phyloP scores from a whole-genome alignment of 2,329 filamentous ascomycete species.

The Fusarium annulatum region DNA sequence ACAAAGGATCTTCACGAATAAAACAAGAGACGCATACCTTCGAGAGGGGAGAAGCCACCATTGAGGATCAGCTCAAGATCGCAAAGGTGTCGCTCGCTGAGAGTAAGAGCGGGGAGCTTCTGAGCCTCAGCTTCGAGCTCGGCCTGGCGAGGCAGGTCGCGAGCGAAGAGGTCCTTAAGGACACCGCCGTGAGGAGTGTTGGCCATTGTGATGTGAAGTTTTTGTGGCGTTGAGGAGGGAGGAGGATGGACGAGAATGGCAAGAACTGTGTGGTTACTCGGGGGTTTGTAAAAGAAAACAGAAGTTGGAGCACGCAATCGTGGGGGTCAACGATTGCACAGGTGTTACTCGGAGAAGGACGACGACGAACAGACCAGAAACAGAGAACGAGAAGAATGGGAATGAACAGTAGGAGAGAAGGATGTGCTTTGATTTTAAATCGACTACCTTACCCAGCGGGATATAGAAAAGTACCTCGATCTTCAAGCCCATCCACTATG shows the following conservation, averaged over 20 bases:
- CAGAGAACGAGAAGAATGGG: slow-evolving; percentile 17
- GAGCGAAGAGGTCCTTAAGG: slow-evolving; percentile 97
- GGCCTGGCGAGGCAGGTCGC: slow-evolving; percentile 85
- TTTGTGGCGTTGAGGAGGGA: slow-evolving; percentile 6
- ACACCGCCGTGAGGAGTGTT: slow-evolving; percentile 87
- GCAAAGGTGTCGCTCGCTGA: slow-evolving; percentile 95
- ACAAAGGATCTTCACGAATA: background rate
- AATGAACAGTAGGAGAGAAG: slow-evolving; percentile 17
- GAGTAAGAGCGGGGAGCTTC: slow-evolving; percentile 82
- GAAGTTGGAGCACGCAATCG: slow-evolving; percentile 49
- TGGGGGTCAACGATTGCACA: slow-evolving; percentile 42
- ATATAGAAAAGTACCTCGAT: slow-evolving; percentile 22
- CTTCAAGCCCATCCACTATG: slow-evolving; percentile 32
- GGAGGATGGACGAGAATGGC: slow-evolving; percentile 5
- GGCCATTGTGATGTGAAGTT: slow-evolving; percentile 62
- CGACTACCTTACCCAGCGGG: slow-evolving; percentile 8
- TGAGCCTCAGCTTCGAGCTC: slow-evolving; percentile 88
- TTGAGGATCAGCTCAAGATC: slow-evolving; percentile 98
- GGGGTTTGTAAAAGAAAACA: slow-evolving; percentile 25
- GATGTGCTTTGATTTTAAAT: slow-evolving; percentile 37
- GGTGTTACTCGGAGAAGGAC: slow-evolving; percentile 21
- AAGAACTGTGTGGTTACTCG: slow-evolving; percentile 20
- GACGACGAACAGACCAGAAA: slow-evolving; percentile 19
- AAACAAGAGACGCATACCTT: slow-evolving; percentile 72
- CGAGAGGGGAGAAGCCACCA: slow-evolving; percentile 96